These are phyloP conservation scores for Zarea fungicola DNA, from an alignment of 2,329 filamentous ascomycete species.

Conservation along the genomic window DNA sequence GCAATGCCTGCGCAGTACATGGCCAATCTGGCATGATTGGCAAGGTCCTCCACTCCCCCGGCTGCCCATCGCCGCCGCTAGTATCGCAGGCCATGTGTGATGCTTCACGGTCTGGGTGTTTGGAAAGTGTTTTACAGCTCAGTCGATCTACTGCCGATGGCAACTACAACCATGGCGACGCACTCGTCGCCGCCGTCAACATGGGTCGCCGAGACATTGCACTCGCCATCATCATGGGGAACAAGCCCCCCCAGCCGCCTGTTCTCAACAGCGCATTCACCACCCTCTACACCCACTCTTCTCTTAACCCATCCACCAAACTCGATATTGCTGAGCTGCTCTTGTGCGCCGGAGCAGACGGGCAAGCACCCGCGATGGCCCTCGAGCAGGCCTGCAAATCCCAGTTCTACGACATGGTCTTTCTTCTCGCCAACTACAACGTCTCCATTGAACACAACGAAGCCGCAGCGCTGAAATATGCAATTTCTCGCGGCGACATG, in stretches of 20 bases:
- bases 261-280: slow-evolving; percentile 48
- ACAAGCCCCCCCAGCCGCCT: slow-evolving; percentile 43
- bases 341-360: slow-evolving; percentile 52
- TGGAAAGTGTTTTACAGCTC: slow-evolving; percentile 45
- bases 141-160: slow-evolving; percentile 50
- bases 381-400: slow-evolving; percentile 44
- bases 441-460: slow-evolving; percentile 50
- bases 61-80: slow-evolving; percentile 36
- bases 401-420: slow-evolving; percentile 50
- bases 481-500: slow-evolving; percentile 30
- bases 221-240: slow-evolving; percentile 49
- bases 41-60: slow-evolving; percentile 45
- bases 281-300: slow-evolving; percentile 39
- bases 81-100: slow-evolving; percentile 48
- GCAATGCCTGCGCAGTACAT: slow-evolving; percentile 42
- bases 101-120: slow-evolving; percentile 43
- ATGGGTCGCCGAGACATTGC: slow-evolving; percentile 48
- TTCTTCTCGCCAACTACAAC: slow-evolving; percentile 47
- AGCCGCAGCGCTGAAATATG: slow-evolving; percentile 11
- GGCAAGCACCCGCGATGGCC: slow-evolving; percentile 43
- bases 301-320: slow-evolving; percentile 44
- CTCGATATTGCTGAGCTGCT: slow-evolving; percentile 49
- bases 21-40: slow-evolving; percentile 41
- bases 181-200: slow-evolving; percentile 44
- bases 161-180: slow-evolving; percentile 46